Base-by-base conservation (phyloP, 257 asterid genomes). In the Nicotiana tabacum region DNA sequence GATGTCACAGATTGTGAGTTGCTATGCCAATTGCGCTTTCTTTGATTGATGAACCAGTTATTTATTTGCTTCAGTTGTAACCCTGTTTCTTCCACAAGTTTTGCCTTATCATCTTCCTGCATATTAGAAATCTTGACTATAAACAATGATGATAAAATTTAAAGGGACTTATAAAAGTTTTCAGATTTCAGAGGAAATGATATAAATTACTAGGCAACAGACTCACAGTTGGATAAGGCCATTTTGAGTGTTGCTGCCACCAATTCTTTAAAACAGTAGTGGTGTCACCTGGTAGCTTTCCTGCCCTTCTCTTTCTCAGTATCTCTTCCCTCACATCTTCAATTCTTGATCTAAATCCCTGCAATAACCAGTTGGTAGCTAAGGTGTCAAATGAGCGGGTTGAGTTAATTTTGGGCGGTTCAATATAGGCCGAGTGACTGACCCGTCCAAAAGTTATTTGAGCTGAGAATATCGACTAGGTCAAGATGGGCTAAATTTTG, bases 211-310 rank as follows among this genome's bases (percentile, higher is more conserved):
- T 46, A 24, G 79, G 39, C 48, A 39, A 46, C 1, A 24, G 68
- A 81, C 92, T 87, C 64, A 95, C 99, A 84, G 99, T 96, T 67
- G 99, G 99, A 87, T 96, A 96, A 67, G 99, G 99, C 99, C 99
- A 96, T 88, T 96, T 96, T 0, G 99, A 88, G 82, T 96, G 99
- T 58, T 96, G 97, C 85, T 92, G 97, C 99, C 99, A 96, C 99
- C 99, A 96, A 61, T 88, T 89, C 89, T 96, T 96, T 5, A 96
- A 90, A 82, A 94, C 94, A 21, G 92, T 86, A 11, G 99, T 96
- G 8, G 99, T 96, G 89, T 96, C 98, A 64, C 98, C 98, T 0
- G 99, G 99, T 83, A 96, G 83, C 82, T 96, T 96, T 16, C 98
- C 99, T 0, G 99, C 99, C 89, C 99, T 92, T 86, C 99, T 89